Evolutionary conservation across 805 yeast genomes (phyloP).

Genomic region (Schwanniomyces occidentalis): DNA sequence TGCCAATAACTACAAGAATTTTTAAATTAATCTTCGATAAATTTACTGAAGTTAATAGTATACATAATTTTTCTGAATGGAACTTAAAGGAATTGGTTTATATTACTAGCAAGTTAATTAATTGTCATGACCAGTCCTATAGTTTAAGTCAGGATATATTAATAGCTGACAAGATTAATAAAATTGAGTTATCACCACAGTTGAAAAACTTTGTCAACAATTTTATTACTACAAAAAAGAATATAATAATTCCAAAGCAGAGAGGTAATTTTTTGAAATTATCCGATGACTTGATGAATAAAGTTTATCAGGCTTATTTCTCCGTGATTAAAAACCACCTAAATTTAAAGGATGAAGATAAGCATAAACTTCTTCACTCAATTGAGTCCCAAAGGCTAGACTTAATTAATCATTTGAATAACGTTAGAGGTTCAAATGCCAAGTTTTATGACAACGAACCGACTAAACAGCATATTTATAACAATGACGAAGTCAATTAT

Average conservation of each 20-base stretch:
- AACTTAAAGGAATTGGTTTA: slow-evolving; percentile 11
- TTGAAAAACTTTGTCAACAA: slow-evolving; percentile 14
- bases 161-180: slow-evolving; percentile 5
- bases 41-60: slow-evolving; percentile 9
- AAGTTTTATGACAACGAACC: slow-evolving; percentile 7
- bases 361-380: neutral
- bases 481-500: slow-evolving; percentile 20
- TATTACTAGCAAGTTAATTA: slow-evolving; percentile 14
- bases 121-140: slow-evolving; percentile 15
- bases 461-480: slow-evolving; percentile 10
- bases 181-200: slow-evolving; percentile 11
- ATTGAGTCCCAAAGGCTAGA: slow-evolving; percentile 1
- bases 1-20: slow-evolving; percentile 35
- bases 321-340: slow-evolving; percentile 8
- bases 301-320: slow-evolving; percentile 15
- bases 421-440: slow-evolving; percentile 6
- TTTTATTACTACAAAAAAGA: slow-evolving; percentile 9
- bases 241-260: slow-evolving; percentile 6
- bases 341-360: neutral
- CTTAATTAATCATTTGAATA: slow-evolving; percentile 3
- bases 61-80: slow-evolving; percentile 2
- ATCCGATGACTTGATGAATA: slow-evolving; percentile 16
- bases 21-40: slow-evolving; percentile 21
- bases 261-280: slow-evolving; percentile 22
- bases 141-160: slow-evolving; percentile 6